A percentile compares a stretch with the other conserved stretches of the same genome.
phyloP scores from a whole-genome alignment of 2,329 filamentous ascomycete genomes.

The Purpureocillium takamizusanense region DNA sequence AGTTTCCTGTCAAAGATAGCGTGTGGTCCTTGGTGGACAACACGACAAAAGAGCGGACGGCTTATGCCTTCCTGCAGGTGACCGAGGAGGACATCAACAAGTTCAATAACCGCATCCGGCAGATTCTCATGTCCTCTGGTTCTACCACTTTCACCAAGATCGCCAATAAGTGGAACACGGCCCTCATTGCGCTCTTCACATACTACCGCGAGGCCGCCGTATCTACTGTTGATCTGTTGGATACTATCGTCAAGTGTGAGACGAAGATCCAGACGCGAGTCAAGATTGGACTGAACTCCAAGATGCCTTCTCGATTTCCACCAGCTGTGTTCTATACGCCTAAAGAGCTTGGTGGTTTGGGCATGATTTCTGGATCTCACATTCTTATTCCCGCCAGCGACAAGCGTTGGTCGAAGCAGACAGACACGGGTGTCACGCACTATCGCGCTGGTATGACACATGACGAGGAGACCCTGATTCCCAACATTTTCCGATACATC shows the following conservation, averaged over 20 bases:
- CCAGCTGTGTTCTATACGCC: constrained; percentile 98
- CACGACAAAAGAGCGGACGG: constrained; percentile 91
- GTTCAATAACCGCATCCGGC: constrained; percentile 97
- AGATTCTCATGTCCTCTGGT: constrained; percentile 99
- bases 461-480: constrained; percentile 94
- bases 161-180: constrained; percentile 99
- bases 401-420: constrained; percentile 98
- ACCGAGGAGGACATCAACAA: constrained; percentile 97
- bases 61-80: constrained; percentile 94
- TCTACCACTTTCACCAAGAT: constrained; percentile 99
- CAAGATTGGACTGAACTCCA: constrained; percentile 97
- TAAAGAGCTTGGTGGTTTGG: constrained; percentile 91
- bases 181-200: constrained; percentile 90
- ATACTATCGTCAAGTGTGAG: constrained; percentile 98
- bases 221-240: constrained; percentile 84
- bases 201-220: constrained; percentile 98
- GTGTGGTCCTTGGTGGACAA: constrained; percentile 98
- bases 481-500: constrained; percentile 98
- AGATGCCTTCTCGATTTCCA: constrained; percentile 98
- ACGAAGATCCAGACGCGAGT: constrained; percentile 99
- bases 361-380: constrained; percentile 98
- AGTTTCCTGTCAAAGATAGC: constrained; percentile 95
- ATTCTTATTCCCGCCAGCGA: constrained; percentile 96
- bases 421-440: constrained; percentile 92
- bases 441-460: constrained; percentile 97